These are phyloP conservation scores for Sporothrix pseudoabietina DNA, from an alignment of 2,329 filamentous ascomycete species.

Conservation along the genomic window DNA sequence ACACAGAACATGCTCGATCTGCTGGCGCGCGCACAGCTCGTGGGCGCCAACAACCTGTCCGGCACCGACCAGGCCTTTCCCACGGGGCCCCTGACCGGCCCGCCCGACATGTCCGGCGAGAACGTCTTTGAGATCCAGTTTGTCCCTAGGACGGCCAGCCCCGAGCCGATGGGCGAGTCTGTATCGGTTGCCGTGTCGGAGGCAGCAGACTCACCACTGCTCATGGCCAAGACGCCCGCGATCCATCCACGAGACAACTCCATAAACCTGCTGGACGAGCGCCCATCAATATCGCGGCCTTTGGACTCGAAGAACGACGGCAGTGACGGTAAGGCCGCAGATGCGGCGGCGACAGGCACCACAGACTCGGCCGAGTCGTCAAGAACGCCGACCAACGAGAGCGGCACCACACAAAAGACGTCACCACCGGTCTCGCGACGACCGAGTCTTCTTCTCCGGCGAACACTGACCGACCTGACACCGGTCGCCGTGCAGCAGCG, in stretches of 20 bases:
- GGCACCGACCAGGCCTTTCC: slow-evolving; percentile 41
- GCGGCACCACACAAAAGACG: slow-evolving; percentile 53
- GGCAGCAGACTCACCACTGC: slow-evolving; percentile 35
- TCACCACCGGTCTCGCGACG: slow-evolving; percentile 62
- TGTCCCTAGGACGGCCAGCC: slow-evolving; percentile 55
- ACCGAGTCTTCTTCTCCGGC: slow-evolving; percentile 65
- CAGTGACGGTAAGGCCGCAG: background rate
- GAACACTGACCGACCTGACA: slow-evolving; percentile 83
- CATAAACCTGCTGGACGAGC: slow-evolving; percentile 20
- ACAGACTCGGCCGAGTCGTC: slow-evolving; percentile 54
- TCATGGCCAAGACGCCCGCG: slow-evolving; percentile 24
- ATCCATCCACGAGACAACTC: slow-evolving; percentile 14
- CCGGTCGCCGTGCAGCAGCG: slow-evolving; percentile 76
- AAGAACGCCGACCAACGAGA: slow-evolving; percentile 59
- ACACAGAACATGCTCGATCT: slow-evolving; percentile 90
- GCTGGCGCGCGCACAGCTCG: slow-evolving; percentile 76
- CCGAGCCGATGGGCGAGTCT: slow-evolving; percentile 46
- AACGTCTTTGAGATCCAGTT: slow-evolving; percentile 90
- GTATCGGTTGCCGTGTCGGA: slow-evolving; percentile 29
- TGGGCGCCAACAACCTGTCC: slow-evolving; percentile 66
- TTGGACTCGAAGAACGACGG: background rate
- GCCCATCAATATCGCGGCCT: background rate
- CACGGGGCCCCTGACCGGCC: slow-evolving; percentile 75
- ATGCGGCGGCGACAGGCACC: slow-evolving; percentile 30
- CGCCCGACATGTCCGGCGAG: slow-evolving; percentile 68